Evolutionary conservation across 345 rosid species (phyloP).

Genomic region (Schrenkiella parvula): DNA sequence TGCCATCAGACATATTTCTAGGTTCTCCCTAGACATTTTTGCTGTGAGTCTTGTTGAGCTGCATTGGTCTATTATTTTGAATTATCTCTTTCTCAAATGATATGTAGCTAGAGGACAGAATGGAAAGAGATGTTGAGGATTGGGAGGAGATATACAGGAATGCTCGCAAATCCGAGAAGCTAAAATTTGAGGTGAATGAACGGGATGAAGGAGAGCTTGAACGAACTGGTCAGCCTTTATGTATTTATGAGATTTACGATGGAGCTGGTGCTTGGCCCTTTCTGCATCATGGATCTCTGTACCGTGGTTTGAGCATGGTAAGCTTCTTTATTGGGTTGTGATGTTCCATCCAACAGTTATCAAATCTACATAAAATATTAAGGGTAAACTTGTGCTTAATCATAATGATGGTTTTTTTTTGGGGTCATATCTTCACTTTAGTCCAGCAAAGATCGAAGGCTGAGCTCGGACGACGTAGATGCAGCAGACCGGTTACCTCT

Average conservation of each 20-base stretch:
- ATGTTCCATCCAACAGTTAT: background rate
- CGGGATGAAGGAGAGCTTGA: slow-evolving; percentile 99
- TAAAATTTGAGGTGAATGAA: slow-evolving; percentile 84
- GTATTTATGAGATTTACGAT: slow-evolving; percentile 85
- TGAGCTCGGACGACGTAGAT: slow-evolving; percentile 95
- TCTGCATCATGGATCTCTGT: slow-evolving; percentile 92
- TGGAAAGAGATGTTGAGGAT: slow-evolving; percentile 54
- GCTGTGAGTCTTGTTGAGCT: slow-evolving; percentile 20
- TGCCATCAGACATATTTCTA: slow-evolving; percentile 37
- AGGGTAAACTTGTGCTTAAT: background rate
- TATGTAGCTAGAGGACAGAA: slow-evolving; percentile 86
- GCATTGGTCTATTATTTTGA: slow-evolving; percentile 22
- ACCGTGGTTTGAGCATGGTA: slow-evolving; percentile 95
- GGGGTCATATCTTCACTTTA: slow-evolving; percentile 31
- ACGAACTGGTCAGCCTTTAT: slow-evolving; percentile 90
- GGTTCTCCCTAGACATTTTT: slow-evolving; percentile 35
- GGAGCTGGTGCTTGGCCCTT: slow-evolving; percentile 97
- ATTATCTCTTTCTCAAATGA: slow-evolving; percentile 13
- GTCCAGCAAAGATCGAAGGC: slow-evolving; percentile 69
- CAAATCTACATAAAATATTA: background rate
- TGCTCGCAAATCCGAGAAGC: slow-evolving; percentile 85
- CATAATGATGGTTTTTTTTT: slow-evolving; percentile 1
- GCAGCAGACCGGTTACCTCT: slow-evolving; percentile 75
- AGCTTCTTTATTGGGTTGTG: slow-evolving; percentile 38
- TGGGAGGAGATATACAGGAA: slow-evolving; percentile 93